These are phyloP conservation scores for Coemansia sp. DNA, from an alignment of 192 early-diverging fungal species.

Conservation along the genomic window DNA sequence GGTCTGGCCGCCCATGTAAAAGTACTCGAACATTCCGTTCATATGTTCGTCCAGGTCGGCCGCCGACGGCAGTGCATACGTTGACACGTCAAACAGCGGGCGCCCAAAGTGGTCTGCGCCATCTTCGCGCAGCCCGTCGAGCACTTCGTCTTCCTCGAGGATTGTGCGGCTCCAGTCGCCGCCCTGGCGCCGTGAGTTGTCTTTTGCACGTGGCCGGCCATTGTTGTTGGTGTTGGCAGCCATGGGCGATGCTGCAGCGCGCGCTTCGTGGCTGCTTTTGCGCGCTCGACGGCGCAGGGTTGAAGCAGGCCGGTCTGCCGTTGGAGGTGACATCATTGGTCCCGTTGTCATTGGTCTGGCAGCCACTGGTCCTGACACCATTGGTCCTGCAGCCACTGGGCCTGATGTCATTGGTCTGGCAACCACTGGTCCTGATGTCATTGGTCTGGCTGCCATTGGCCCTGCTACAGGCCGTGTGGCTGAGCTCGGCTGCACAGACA, in stretches of 20 bases:
- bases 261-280: conserved; percentile 3
- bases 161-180: conserved; percentile 29
- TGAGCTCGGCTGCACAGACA: not conserved
- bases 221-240: not conserved
- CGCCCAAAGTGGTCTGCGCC: conserved; percentile 46
- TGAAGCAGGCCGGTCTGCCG: not conserved
- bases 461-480: not conserved
- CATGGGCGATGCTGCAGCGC: not conserved
- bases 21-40: conserved; percentile 53
- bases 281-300: not conserved
- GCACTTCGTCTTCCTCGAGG: conserved; percentile 40
- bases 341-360: not conserved
- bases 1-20: conserved; percentile 51
- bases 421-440: not conserved
- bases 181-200: conserved; percentile 1
- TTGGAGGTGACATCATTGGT: not conserved
- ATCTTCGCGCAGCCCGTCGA: conserved; percentile 34
- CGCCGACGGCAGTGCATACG: conserved; percentile 28
- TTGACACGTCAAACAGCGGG: conserved; percentile 32
- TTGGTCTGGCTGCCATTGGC: not conserved
- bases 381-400: too few species aligned
- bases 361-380: not conserved
- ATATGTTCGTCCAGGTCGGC: conserved; percentile 46
- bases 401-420: not conserved
- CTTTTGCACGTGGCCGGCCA: not conserved